Evolutionary conservation across 1,139 yeast genomes (phyloP).

Genomic region (Sugiyamaella pinicola): DNA sequence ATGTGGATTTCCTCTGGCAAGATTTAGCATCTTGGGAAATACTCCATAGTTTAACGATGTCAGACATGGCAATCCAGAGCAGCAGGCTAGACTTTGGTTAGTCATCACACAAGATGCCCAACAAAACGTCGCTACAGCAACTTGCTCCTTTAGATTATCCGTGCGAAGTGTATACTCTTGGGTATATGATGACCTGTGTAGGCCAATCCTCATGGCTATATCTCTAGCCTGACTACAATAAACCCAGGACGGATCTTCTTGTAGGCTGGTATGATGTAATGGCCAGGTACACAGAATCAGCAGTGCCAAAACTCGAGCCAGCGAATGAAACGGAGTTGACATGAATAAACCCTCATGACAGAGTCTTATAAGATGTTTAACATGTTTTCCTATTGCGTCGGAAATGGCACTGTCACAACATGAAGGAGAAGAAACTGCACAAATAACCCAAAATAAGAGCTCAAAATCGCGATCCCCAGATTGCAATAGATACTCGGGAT

Average conservation of each 20-base stretch:
- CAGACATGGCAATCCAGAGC: slow-evolving; percentile 24
- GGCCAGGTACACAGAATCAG: slow-evolving; percentile 27
- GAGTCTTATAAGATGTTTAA: slow-evolving; percentile 16
- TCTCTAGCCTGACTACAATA: slow-evolving; percentile 27
- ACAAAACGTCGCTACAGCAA: slow-evolving; percentile 20
- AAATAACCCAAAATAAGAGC: slow-evolving; percentile 30
- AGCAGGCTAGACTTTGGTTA: slow-evolving; percentile 25
- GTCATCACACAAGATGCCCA: slow-evolving; percentile 28
- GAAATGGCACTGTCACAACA: slow-evolving; percentile 22
- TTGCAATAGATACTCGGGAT: slow-evolving; percentile 22
- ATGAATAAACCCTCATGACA: slow-evolving; percentile 15
- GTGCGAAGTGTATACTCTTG: slow-evolving; percentile 21
- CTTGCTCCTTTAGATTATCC: slow-evolving; percentile 18
- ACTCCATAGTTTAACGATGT: slow-evolving; percentile 22
- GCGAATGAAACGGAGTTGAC: slow-evolving; percentile 21
- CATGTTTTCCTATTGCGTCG: slow-evolving; percentile 19
- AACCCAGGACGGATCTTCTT: slow-evolving; percentile 29
- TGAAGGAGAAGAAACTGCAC: slow-evolving; percentile 25
- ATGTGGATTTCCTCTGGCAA: slow-evolving; percentile 14
- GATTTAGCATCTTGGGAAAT: slow-evolving; percentile 14
- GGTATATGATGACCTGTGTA: slow-evolving; percentile 26
- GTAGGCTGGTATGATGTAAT: slow-evolving; percentile 19
- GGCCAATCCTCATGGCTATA: slow-evolving; percentile 31
- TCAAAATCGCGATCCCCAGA: slow-evolving; percentile 14
- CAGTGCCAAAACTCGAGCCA: slow-evolving; percentile 22